Evolutionary conservation across 2,329 filamentous ascomycete species (phyloP).

Genomic region (Monosporascus ibericus): DNA sequence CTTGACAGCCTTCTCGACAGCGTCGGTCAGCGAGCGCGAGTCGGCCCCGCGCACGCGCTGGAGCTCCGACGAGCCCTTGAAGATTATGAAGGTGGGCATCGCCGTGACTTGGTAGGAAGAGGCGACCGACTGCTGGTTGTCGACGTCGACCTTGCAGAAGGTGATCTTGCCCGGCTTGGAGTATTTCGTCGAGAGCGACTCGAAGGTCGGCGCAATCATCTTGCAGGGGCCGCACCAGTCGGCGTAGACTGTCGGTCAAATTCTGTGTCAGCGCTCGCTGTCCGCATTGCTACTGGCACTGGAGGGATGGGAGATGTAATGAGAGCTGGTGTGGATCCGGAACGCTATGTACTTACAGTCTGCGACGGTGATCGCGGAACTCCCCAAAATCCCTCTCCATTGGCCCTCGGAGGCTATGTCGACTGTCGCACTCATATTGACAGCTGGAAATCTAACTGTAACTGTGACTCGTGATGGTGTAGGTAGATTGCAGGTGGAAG

Average conservation of each 20-base stretch:
- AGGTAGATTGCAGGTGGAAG: not conserved
- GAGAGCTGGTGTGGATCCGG: too few relatives aligned
- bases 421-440: constrained; percentile 38
- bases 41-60: constrained; percentile 80
- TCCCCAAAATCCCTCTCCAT: constrained; percentile 65
- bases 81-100: constrained; percentile 93
- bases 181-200: constrained; percentile 73
- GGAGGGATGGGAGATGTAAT: too few relatives aligned
- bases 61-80: constrained; percentile 66
- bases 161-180: constrained; percentile 76
- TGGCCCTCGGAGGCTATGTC: constrained; percentile 61
- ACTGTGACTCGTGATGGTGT: not conserved
- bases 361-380: constrained; percentile 74
- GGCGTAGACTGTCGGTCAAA: constrained; percentile 65
- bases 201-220: constrained; percentile 82
- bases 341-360: constrained; percentile 62
- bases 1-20: constrained; percentile 65
- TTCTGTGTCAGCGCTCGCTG: constrained; percentile 19
- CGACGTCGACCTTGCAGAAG: constrained; percentile 90
- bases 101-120: constrained; percentile 73
- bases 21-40: constrained; percentile 65
- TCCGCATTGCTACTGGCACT: constrained; percentile 1
- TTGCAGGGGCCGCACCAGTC: constrained; percentile 96
- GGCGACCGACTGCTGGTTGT: constrained; percentile 72
- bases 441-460: not conserved